Percentiles rank a stretch among this genome's conserved stretches.
Evolutionary conservation across 495 filamentous ascomycete species (phyloP).

Genomic region (Tuber calosporum): DNA sequence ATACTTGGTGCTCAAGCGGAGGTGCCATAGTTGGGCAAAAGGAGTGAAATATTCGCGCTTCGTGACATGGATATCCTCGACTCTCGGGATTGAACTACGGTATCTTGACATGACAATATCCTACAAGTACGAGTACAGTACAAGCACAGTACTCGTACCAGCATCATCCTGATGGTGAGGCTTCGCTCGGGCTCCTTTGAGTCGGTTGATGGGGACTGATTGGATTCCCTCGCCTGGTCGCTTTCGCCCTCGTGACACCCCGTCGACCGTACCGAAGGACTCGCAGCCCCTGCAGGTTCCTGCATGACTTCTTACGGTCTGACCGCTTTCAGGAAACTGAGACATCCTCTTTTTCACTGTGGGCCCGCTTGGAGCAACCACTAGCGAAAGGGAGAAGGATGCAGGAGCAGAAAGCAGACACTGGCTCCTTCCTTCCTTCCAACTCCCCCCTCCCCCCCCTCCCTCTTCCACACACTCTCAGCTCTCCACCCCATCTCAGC

Average conservation of each 20-base stretch:
- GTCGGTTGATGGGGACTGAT: slow-evolving; percentile 12
- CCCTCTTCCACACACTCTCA: too few species aligned
- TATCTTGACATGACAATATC: slow-evolving; percentile 31
- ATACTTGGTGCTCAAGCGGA: background rate
- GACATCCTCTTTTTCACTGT: slow-evolving; percentile 27
- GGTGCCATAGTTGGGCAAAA: background rate
- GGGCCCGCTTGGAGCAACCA: slow-evolving; percentile 35
- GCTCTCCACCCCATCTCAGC: slow-evolving; percentile 21
- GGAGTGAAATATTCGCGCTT: background rate
- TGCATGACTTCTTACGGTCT: slow-evolving; percentile 38
- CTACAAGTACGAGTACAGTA: too few species aligned
- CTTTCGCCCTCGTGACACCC: slow-evolving; percentile 35
- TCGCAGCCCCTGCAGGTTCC: slow-evolving; percentile 39
- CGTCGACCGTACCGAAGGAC: slow-evolving; percentile 16
- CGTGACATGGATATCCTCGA: slow-evolving; percentile 11
- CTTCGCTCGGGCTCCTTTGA: slow-evolving; percentile 25
- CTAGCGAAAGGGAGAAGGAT: slow-evolving; percentile 30
- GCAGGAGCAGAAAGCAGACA: slow-evolving; percentile 12
- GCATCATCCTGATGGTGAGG: slow-evolving; percentile 7
- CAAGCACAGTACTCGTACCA: too few species aligned
- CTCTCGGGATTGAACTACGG: slow-evolving; percentile 23
- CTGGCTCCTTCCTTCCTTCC: too few species aligned
- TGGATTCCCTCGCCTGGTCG: slow-evolving; percentile 15
- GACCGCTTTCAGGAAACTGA: slow-evolving; percentile 39
- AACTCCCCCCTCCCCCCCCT: background rate